Base-by-base conservation (phyloP, 1,284 basidiomycete genomes). In the Cerrena zonata region DNA sequence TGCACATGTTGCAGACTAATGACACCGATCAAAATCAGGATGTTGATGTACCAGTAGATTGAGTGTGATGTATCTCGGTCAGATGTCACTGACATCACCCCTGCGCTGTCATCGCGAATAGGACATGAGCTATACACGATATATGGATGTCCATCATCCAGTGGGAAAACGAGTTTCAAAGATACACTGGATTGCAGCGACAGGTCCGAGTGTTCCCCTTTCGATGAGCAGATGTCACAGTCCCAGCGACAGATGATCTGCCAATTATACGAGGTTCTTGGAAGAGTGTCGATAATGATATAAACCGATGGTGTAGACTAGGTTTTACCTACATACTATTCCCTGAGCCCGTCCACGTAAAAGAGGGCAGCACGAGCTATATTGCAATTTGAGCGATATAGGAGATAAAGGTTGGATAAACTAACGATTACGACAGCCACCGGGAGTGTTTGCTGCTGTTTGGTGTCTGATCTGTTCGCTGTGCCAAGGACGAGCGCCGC, bases 361-460 rank as follows among this genome's bases (percentile, higher is more conserved):
- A 21, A 39, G n/a, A 15, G 13, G n/a, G n/a, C 13, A 4, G 5
- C 4, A 21, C 5, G 37, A 39, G n/a, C 34, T 36, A n/a, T 10
- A 36, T 36, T 36, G 34, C 34, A n/a, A 36, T 11, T 10, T 36
- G n/a, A 36, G 10, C 34, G 34, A 10, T n/a, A 10, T 11, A 36
- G n/a, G n/a, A 36, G 10, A n/a, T n/a, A n/a, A n/a, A 15, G 21
- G 37, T 18, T 15, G 21, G 37, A 39, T 39, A 39, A 39, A 39
- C 21, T 39, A 15, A 15, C 5, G 21, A 21, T 13, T 42, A 22
- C 19, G 41, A 42, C 13, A 42, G 41, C 18, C 41, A 23, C 41
- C 41, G 5, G 27, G 34, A 10, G 45, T 47, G 45, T 47, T 47
- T 47, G 45, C 19, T 18, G n/a, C 4, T 47, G 45, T 47, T 47